Conservation (phyloP, 306 rosid genomes). For the Lathyrus oleraceus region DNA sequence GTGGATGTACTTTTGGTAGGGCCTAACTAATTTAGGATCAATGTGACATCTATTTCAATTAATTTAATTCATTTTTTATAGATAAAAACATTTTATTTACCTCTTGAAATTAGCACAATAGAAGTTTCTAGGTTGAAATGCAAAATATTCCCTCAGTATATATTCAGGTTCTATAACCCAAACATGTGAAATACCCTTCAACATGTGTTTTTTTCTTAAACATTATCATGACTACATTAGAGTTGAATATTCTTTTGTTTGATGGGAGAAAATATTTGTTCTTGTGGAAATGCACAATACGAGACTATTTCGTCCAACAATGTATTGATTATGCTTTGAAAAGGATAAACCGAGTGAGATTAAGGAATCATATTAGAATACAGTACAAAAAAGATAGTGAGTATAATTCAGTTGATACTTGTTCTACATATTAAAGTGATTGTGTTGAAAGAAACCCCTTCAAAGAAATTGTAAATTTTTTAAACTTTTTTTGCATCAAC, state of each 20-base stretch:
- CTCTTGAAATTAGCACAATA: no score
- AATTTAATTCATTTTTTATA: no score
- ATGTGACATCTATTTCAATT: not conserved
- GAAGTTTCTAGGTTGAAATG: no score
- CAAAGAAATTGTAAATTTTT: not conserved
- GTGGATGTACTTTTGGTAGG: conserved; percentile 41
- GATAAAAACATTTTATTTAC: no score
- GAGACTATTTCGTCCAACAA: not conserved
- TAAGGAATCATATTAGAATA: not conserved
- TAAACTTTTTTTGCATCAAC: not conserved
- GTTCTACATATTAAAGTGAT: not conserved
- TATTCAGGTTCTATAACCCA: no score
- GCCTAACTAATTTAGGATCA: conserved; percentile 29
- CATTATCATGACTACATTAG: not conserved
- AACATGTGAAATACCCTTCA: no score
- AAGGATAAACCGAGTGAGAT: not conserved
- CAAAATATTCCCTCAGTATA: no score
- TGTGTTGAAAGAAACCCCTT: not conserved
- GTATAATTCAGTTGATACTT: not conserved
- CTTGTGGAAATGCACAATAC: not conserved
- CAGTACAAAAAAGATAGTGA: not conserved
- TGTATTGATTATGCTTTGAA: not conserved
- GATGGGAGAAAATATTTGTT: no score
- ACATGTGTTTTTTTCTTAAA: no score
- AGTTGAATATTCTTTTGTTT: not conserved